Evolutionary conservation across 148 eudicot species (phyloP).

Genomic region (Oxyria digyna): DNA sequence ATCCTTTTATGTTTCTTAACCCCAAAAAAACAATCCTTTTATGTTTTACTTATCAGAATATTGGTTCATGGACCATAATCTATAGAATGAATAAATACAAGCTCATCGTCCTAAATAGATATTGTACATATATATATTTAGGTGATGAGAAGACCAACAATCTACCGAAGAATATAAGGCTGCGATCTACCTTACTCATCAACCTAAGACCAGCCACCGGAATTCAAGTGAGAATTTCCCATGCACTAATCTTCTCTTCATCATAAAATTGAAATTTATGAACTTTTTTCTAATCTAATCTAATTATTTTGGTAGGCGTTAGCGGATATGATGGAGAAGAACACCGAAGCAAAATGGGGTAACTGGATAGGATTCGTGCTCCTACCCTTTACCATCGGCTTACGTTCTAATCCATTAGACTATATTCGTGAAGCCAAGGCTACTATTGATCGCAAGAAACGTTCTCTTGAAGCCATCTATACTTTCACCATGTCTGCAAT

Average conservation of each 20-base stretch:
- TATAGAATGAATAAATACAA: no score
- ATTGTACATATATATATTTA: no score
- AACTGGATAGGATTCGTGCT: conserved; percentile 41
- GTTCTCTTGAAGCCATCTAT: conserved; percentile 33
- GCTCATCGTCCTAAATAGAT: no score
- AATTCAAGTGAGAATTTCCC: conserved; percentile 33
- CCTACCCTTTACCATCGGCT: conserved; percentile 32
- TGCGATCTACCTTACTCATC: conserved; percentile 33
- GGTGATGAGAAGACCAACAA: conserved; percentile 15
- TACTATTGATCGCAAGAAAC: conserved; percentile 37
- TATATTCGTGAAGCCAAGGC: conserved; percentile 47
- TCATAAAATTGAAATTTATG: no score
- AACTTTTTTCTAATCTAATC: background rate
- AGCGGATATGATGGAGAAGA: conserved; percentile 47
- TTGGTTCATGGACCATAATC: no score
- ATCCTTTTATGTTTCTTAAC: no score
- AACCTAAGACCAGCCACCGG: conserved; percentile 39
- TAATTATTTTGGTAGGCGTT: conserved; percentile 20
- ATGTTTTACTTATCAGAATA: no score
- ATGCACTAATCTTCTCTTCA: no score
- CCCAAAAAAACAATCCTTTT: no score
- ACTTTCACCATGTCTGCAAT: conserved; percentile 25
- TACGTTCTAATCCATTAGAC: conserved; percentile 35
- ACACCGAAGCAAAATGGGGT: conserved; percentile 43
- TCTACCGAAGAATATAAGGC: conserved; percentile 25